phyloP scores from a whole-genome alignment of 352 stramenopile genomes.

The Phytopythium cucurbitacearum region DNA sequence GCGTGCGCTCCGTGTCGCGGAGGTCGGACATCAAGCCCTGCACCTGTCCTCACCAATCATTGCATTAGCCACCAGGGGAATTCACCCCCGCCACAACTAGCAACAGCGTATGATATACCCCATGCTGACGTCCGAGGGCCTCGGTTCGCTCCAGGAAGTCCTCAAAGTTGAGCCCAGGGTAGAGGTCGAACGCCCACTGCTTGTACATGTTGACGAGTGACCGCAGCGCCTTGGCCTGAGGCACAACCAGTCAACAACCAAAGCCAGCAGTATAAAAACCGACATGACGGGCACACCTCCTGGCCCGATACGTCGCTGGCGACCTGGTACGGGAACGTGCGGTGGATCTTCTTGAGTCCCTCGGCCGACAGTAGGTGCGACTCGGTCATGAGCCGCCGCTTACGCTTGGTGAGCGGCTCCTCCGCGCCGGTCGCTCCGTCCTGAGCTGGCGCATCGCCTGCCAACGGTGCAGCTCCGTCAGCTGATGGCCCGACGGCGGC shows the following conservation, averaged over 20 bases:
- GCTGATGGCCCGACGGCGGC: background rate
- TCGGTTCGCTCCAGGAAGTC: constrained; percentile 74
- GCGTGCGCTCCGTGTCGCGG: constrained; percentile 45
- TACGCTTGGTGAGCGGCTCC: constrained; percentile 20
- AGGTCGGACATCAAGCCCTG: constrained; percentile 60
- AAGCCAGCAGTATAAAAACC: background rate
- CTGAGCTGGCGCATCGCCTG: background rate
- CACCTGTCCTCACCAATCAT: constrained; percentile 17
- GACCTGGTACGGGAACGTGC: constrained; percentile 70
- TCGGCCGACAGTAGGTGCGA: constrained; percentile 56
- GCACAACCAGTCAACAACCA: background rate
- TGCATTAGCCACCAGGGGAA: background rate
- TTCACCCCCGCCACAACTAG: background rate
- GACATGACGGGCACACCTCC: constrained; percentile 25
- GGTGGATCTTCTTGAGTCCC: constrained; percentile 66
- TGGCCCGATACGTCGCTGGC: constrained; percentile 43
- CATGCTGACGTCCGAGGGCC: constrained; percentile 44
- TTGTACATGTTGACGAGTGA: constrained; percentile 81
- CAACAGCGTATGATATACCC: background rate
- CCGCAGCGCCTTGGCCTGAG: constrained; percentile 48
- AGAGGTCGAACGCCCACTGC: constrained; percentile 83
- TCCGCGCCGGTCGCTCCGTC: background rate
- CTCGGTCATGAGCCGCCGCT: constrained; percentile 60
- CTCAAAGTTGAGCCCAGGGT: constrained; percentile 77
- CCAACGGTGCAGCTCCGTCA: background rate